Base-by-base conservation (phyloP, 495 filamentous ascomycete genomes). In the Massariosphaeria phaeospora region DNA sequence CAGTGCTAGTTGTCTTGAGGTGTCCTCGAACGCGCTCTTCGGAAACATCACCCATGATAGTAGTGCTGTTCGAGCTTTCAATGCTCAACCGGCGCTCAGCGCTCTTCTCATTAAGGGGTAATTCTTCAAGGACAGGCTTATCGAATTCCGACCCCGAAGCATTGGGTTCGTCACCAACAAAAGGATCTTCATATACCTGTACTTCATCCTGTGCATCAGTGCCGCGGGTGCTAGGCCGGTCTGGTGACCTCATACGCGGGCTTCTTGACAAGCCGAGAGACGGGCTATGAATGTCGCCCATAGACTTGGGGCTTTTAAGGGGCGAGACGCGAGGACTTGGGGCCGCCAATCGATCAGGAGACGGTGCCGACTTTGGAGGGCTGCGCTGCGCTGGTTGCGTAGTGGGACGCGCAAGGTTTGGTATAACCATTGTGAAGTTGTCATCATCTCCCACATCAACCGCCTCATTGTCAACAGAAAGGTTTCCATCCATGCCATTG, bases 361-460 rank as follows among this genome's bases (percentile, higher is more conserved):
- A 50, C 11, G 53, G 43, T 1, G 40, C 30, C 11, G 62, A 23
- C 38, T 60, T 61, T 0, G 62, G 57, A 33, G 62, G 62, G 41
- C 57, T 65, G 5, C 46, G 43, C 20, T 61, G 52, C 1, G 48
- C 31, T 11, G 33, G 29, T 33, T 64, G 61, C 7, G 57, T 11
- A 26, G 39, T 5, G 11, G 52, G 61, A 17, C 53, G 46, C 0
- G 41, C 43, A 10, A 72, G 51, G 36, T 52, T 63, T 9, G 70
- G 70, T 12, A 73, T 62, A 3, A 73, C 70, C 67, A 73, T 70
- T 18, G 70, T 71, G 49, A 73, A 73, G 27, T 67, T 67, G 39
- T 73, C 70, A 1, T 72, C 70, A 30, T 68, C 67, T 13, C 41
- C 57, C 29, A 59, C 23, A 30, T 52, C 29, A 10, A 63, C 52